Base-by-base conservation (phyloP, 169 alveolate genomes). In the Plasmodium gonderi region DNA sequence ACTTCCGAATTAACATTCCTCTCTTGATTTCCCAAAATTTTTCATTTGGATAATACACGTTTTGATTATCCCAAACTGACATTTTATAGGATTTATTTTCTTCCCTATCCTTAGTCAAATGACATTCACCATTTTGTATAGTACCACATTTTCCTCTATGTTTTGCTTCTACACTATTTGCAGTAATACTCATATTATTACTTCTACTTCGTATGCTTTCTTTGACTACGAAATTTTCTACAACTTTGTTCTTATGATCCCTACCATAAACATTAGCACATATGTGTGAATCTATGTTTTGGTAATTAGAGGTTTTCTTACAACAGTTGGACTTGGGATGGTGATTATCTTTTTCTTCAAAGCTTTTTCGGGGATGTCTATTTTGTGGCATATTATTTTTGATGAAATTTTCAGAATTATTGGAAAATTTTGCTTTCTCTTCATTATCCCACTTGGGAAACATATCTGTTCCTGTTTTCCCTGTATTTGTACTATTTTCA, bases 241-340 rank as follows among this genome's bases (percentile, higher is more conserved):
- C 6, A 79, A 29, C 29, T 49, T 65, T 79, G n/a, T 51, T 79
- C 38, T 31, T 79, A 79, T 49, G 29, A 12, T 31, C 76, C 72
- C 36, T 51, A 1, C n/a, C 67, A 31, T 42, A n/a, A 40, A 8
- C 42, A 36, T 45, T 75, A 5, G 38, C n/a, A 33, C 40, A 49
- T 29, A 51, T 79, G 60, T 79, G 51, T 20, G 38, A 29, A 11
- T 45, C 7, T 49, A 6, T 12, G 26, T 36, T 40, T 5, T 78
- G 45, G 8, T 20, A 12, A 51, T 79, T 79, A n/a, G 40, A n/a
- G 33, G 45, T 14, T 20, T 79, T 51, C 67, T 14, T 29, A 49
- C 65, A 9, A 8, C 38, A 33, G 11, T 78, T 47, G 20, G 45
- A 78, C 7, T 12, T 29, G 29, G 47, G 8, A 6, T 17, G 67